phyloP scores from a whole-genome alignment of 176 grass and related monocot species.

The Carex littledalei region DNA sequence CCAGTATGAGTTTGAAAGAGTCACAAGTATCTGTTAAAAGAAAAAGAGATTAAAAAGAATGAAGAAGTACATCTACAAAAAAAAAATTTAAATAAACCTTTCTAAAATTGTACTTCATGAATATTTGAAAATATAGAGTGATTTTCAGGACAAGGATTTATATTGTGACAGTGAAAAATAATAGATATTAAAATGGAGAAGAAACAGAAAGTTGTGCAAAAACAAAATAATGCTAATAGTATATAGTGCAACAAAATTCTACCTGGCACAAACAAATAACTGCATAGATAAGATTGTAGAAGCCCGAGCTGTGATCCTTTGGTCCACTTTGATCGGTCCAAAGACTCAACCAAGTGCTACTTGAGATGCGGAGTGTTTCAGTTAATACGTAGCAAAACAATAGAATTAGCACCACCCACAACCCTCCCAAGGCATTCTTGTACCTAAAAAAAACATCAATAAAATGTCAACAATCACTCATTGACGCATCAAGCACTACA shows the following conservation, averaged over 20 bases:
- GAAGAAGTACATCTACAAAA: neutral
- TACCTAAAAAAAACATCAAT: slow-evolving; percentile 55
- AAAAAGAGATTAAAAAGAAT: neutral
- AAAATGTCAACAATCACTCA: slow-evolving; percentile 2
- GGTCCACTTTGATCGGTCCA: slow-evolving; percentile 89
- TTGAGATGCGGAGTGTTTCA: slow-evolving; percentile 92
- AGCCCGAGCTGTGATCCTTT: slow-evolving; percentile 57
- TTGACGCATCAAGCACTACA: slow-evolving; percentile 8
- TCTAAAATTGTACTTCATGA: too few species aligned
- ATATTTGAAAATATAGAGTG: too few species aligned
- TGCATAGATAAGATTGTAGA: slow-evolving; percentile 86
- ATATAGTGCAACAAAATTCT: neutral
- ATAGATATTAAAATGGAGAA: neutral
- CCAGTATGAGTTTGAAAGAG: slow-evolving; percentile 83
- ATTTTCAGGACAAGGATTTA: too few species aligned
- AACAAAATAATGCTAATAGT: neutral
- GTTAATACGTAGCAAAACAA: slow-evolving; percentile 69
- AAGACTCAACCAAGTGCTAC: slow-evolving; percentile 93
- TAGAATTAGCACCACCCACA: slow-evolving; percentile 75
- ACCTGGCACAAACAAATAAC: slow-evolving; percentile 85
- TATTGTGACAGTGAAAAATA: neutral
- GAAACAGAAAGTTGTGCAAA: neutral
- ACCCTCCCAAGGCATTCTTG: slow-evolving; percentile 88
- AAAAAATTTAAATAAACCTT: too few species aligned
- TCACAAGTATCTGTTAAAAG: slow-evolving; percentile 62